Evolutionary conservation across 495 filamentous ascomycete species (phyloP), one percentile per base, ranked within the genome.

Genomic region (Talaromyces stipitatus): DNA sequence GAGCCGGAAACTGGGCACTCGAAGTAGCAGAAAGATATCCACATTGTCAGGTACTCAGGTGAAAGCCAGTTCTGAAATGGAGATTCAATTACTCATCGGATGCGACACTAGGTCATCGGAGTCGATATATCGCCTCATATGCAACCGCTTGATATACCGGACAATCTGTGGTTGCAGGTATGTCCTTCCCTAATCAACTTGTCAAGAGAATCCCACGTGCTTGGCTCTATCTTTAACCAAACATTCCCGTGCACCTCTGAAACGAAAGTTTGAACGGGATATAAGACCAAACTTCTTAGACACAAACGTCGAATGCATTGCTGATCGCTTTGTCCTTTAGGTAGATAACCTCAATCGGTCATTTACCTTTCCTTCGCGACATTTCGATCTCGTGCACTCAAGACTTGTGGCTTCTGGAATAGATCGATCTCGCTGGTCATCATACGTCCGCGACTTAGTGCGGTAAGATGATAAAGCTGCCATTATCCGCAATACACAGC

Each of bases 381-480:
- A 86, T 56, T 98, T 96, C 78, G 90, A 97, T 63, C 80, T 98
- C 53, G 85, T 98, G 55, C 89, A 98, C 63, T 96, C 91, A 54
- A 78, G 86, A 61, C 80, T 92, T 69, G 83, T 97, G 60, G 80
- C 82, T 27, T 74, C 83, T 50, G 94, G 91, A 8, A 90, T 98
- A 60, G 81, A 95, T 59, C 72, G 75, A 57, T 72, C 76, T 59
- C 77, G 90, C 70, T 98, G 94, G 94, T 68, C 73, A 57, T 78
- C 81, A 16, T 97, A 97, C 73, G 68, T 96, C 58, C 73, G 75
- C 58, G 94, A 97, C 62, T 87, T 96, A 60, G 78, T 76, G 63
- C 81, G 81, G 82, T 84, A 65, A 59, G 68, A 50, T 45, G 48
- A 51, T 27, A 22, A 18, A 33, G 32, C 26, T 36, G 12, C 22